A percentile compares a stretch with the other conserved stretches of the same genome.
Conservation (phyloP, 306 rosid genomes). For the Fragaria nilgerrensis region DNA sequence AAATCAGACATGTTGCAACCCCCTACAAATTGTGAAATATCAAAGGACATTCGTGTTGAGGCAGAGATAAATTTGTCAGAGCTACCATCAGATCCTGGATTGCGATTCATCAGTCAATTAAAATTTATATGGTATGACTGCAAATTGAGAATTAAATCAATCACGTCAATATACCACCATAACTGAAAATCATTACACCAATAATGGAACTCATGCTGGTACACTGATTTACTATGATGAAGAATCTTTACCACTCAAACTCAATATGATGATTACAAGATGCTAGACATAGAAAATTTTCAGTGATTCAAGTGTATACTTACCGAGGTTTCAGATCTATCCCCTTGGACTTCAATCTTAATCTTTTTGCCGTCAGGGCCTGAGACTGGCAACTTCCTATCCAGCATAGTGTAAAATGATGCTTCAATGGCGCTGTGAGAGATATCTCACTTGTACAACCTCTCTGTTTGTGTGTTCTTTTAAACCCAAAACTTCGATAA, state of each 20-base stretch:
- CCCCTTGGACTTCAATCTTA: constrained; percentile 10
- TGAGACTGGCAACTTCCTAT: not conserved
- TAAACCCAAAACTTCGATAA: not conserved
- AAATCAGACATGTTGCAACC: too few species aligned
- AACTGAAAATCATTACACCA: not conserved
- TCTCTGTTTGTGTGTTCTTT: not conserved
- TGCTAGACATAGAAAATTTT: not conserved
- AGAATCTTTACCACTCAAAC: not conserved
- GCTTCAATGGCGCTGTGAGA: not conserved
- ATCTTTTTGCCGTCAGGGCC: constrained; percentile 7
- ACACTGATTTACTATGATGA: not conserved
- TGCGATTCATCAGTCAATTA: not conserved
- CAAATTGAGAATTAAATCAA: not conserved
- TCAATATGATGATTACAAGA: not conserved
- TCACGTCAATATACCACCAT: not conserved
- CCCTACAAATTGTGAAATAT: too few species aligned
- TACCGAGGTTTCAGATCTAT: constrained; percentile 13
- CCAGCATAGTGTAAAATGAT: constrained; percentile 6
- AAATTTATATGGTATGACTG: not conserved
- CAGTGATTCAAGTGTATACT: not conserved
- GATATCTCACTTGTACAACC: not conserved
- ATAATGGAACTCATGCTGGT: not conserved
- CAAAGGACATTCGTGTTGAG: too few species aligned
- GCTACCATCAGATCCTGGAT: too few species aligned
- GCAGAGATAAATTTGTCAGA: too few species aligned